Percentiles rank a stretch among this genome's conserved stretches.
Conservation (phyloP, 306 rosid genomes). For the Castanospermum australe region DNA sequence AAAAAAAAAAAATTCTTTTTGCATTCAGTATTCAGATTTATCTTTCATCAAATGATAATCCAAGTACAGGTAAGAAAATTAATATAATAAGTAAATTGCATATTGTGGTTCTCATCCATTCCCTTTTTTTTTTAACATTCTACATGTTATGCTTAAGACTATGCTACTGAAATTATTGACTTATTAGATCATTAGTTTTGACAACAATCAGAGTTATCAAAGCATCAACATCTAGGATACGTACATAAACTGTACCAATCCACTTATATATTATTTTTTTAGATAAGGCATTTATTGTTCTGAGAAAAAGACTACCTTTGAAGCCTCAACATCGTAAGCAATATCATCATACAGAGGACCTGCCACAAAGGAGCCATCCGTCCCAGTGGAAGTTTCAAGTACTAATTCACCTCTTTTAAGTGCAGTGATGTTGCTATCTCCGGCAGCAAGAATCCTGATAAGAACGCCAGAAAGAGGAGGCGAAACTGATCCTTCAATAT, state of each 20-base stretch:
- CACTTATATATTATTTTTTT: slow-evolving; percentile 2
- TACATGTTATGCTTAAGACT: neutral
- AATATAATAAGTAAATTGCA: slow-evolving; percentile 11
- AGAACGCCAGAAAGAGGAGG: slow-evolving; percentile 85
- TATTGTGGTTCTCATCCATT: neutral
- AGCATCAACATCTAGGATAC: neutral
- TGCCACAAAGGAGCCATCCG: slow-evolving; percentile 71
- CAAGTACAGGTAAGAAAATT: neutral
- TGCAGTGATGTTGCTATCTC: slow-evolving; percentile 63
- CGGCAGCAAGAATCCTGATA: slow-evolving; percentile 72
- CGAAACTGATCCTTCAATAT: slow-evolving; percentile 82
- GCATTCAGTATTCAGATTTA: slow-evolving; percentile 11
- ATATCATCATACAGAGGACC: slow-evolving; percentile 93
- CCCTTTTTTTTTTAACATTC: neutral
- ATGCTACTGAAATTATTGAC: slow-evolving; percentile 14
- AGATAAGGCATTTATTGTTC: neutral
- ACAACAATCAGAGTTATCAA: neutral
- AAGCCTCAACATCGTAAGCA: slow-evolving; percentile 72
- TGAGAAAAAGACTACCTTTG: slow-evolving; percentile 55
- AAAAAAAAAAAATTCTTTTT: neutral
- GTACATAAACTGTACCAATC: slow-evolving; percentile 25
- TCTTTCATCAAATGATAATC: neutral
- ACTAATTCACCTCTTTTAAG: slow-evolving; percentile 73
- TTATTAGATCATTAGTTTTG: slow-evolving; percentile 7
- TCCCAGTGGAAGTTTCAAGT: slow-evolving; percentile 73